phyloP scores from a whole-genome alignment of 179 eudicot genomes.

The Carnegiea gigantea region DNA sequence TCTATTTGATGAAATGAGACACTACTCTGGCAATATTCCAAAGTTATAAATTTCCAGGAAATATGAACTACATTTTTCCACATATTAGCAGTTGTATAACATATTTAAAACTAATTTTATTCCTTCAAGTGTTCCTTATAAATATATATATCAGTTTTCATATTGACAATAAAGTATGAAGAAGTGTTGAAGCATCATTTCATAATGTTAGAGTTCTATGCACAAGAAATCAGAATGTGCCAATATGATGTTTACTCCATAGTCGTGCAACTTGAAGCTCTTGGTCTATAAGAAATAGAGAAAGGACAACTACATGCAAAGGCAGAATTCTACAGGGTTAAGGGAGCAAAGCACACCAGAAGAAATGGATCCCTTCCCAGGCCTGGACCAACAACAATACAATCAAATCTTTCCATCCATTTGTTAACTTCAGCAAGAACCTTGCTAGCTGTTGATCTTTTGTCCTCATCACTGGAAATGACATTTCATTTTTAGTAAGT shows the following conservation, averaged over 20 bases:
- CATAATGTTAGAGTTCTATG: neutral
- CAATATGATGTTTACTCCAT: neutral
- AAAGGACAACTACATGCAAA: neutral
- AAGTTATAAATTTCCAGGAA: too few species aligned
- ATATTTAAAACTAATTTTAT: neutral
- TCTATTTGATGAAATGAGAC: too few species aligned
- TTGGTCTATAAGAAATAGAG: neutral
- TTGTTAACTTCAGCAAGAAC: constrained; percentile 73
- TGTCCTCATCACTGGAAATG: constrained; percentile 72
- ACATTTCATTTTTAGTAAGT: neutral
- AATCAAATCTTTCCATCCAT: constrained; percentile 97
- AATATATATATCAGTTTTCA: neutral
- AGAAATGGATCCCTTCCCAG: constrained; percentile 98
- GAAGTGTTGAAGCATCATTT: neutral
- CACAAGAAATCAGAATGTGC: neutral
- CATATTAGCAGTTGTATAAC: neutral
- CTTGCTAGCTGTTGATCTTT: constrained; percentile 43
- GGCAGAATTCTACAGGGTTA: constrained; percentile 7
- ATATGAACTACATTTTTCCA: neutral
- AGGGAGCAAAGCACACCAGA: constrained; percentile 54
- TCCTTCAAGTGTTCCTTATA: neutral
- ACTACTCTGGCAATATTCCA: too few species aligned
- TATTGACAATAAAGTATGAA: neutral
- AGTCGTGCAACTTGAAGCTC: neutral
- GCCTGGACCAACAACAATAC: constrained; percentile 97